Conservation (phyloP, 179 eudicot species). For the Heliamphora pulchella region DNA sequence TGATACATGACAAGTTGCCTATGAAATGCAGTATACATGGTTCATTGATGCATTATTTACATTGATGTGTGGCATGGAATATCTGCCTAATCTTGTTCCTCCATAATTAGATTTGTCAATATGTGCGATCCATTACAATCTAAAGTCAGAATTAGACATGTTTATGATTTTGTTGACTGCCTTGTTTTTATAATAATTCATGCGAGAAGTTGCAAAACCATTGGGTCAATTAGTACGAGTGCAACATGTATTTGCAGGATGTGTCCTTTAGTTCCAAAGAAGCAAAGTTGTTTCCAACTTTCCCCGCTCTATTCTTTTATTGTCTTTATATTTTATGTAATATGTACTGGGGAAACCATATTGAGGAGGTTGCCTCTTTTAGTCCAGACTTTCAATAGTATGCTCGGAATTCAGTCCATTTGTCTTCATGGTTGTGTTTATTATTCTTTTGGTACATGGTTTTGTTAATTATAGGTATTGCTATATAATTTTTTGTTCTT, state of each 20-base stretch:
- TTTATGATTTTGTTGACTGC: background rate
- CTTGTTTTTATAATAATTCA: background rate
- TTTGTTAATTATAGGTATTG: too few relatives aligned
- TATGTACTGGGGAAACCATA: background rate
- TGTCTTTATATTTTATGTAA: background rate
- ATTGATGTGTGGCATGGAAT: background rate
- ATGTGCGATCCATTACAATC: constrained; percentile 7
- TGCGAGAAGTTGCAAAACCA: background rate
- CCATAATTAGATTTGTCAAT: background rate
- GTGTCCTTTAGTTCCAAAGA: background rate
- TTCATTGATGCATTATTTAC: background rate
- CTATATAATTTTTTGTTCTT: background rate
- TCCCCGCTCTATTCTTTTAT: background rate
- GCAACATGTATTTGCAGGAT: background rate
- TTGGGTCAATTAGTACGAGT: background rate
- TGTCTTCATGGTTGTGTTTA: background rate
- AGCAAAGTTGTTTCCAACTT: background rate
- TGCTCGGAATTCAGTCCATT: background rate
- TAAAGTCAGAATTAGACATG: background rate
- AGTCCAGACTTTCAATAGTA: background rate
- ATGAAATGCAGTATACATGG: background rate
- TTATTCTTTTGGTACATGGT: background rate
- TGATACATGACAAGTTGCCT: constrained; percentile 3
- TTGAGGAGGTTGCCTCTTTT: constrained; percentile 1
- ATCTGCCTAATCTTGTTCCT: background rate